A percentile compares a stretch with the other conserved stretches of the same genome.
Conservation (phyloP, 78 protist genomes). For the Pirum gemmata region DNA sequence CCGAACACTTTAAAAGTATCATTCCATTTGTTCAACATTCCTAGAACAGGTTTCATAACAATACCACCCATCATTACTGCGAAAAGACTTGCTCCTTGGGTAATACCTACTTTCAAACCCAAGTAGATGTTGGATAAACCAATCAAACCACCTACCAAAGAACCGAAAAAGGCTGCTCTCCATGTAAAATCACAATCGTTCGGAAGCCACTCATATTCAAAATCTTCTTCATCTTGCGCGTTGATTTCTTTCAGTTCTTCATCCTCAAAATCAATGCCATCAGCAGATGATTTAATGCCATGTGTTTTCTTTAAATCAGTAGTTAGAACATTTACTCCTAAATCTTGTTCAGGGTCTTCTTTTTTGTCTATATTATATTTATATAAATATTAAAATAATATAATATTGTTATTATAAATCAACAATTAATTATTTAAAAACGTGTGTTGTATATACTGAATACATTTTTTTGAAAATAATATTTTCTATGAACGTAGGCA, state of each 20-base stretch:
- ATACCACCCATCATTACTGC: constrained; percentile 40
- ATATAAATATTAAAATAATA: too few relatives aligned
- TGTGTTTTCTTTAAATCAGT: too few relatives aligned
- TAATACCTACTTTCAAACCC: constrained; percentile 37
- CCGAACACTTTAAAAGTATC: constrained; percentile 21
- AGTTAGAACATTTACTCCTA: too few relatives aligned
- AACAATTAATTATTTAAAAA: too few relatives aligned
- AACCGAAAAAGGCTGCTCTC: constrained; percentile 30
- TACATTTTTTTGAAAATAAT: too few relatives aligned
- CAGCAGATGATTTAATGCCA: too few relatives aligned
- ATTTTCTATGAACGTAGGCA: too few relatives aligned
- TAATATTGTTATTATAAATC: too few relatives aligned
- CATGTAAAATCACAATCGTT: constrained; percentile 30
- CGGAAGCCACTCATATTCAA: not conserved
- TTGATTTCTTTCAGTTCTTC: not conserved
- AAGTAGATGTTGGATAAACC: constrained; percentile 42
- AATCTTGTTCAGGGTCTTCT: too few relatives aligned
- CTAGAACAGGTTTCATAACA: constrained; percentile 21
- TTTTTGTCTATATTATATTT: too few relatives aligned
- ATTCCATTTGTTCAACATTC: not conserved
- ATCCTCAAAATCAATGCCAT: not conserved
- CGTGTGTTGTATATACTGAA: too few relatives aligned
- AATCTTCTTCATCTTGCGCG: not conserved
- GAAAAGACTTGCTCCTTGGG: constrained; percentile 36
- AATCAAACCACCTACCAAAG: constrained; percentile 19